Base-by-base conservation (phyloP, 805 yeast genomes). In the Wickerhamomyces subpelliculosus region DNA sequence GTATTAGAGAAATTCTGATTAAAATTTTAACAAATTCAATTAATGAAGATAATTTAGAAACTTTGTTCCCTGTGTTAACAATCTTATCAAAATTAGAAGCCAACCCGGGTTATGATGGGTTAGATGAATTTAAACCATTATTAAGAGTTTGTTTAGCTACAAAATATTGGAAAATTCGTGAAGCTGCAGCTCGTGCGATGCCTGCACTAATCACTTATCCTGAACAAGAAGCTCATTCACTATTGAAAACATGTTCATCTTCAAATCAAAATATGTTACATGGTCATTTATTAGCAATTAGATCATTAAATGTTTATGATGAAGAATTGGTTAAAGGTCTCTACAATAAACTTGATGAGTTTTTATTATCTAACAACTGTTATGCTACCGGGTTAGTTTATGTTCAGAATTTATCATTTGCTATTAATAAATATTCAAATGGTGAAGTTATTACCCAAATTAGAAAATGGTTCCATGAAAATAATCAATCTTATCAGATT, bases 111-210 rank as follows among this genome's bases (percentile, higher is more conserved):
- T 70, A 71, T 40, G 65, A 63, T 32, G 80, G 76, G 0, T 53
- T 83, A 35, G 60, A 59, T 8, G 75, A 65, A 6, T 82, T 87
- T 49, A 60, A 65, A 34, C 68, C 70, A 0, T 55, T 72, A 17
- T 60, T 85, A 13, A 47, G 64, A 20, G 37, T 50, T 16, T 70
- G 81, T 44, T 60, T 89, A 23, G 62, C 64, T 1, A 73, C 76
- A 42, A 59, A 58, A 31, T 64, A 70, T 39, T 90, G 96, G 96
- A 87, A 87, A 49, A 71, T 93, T 8, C 71, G 98, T 44, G 96
- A 89, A 52, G 74, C 85, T 75, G 84, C 95, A 0, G 85, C 96
- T 0, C 69, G 79, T 51, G 74, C 87, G 5, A 50, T 85, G 2
- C 73, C 81, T 0, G 61, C 80, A 0, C 57, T 81, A 34, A 55